Evolutionary conservation across 163 green algal species (phyloP), one percentile per base, ranked within the genome.

Genomic region (Prototheca cutis): DNA sequence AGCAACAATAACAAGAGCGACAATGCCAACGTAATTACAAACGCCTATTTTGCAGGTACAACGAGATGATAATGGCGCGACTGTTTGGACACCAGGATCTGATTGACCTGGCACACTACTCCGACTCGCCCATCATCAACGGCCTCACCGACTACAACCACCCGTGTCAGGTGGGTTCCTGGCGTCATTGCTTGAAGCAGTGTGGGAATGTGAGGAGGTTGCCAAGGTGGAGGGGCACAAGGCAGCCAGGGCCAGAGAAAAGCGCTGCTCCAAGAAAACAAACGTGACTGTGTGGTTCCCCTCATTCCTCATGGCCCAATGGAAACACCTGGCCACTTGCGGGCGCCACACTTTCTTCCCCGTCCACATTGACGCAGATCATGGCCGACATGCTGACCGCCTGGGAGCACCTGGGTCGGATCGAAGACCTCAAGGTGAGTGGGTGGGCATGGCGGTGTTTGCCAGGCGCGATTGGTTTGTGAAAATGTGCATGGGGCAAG

Each of bases 131-230:
- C 3, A 84, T 99, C 25, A 84, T 99, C 67, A 99, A 99, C 72
- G 93, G 93, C 6, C 82, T 99, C 0, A 98, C 93, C 1, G 92
- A 99, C 72, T 99, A 98, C 85, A 99, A 99, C 82, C 93, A 99
- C 78, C 93, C 93, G 8, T 97, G 89, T 72, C 90, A 95, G 74
- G 63, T 75, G 40, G n/a, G 29, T 42, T 24, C 48, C 6, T 4
- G 5, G 51, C 51, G 4, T 42, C 51, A 52, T 49, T 24, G 34
- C 18, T 55, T 49, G n/a, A n/a, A n/a, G n/a, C n/a, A n/a, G n/a
- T n/a, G n/a, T n/a, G n/a, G n/a, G n/a, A n/a, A n/a, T n/a, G n/a
- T n/a, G n/a, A n/a, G n/a, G n/a, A n/a, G n/a, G n/a, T n/a, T n/a
- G n/a, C n/a, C n/a, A n/a, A n/a, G n/a, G n/a, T n/a, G n/a, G n/a